Conservation (phyloP, 495 filamentous ascomycete genomes). For the Baudoinia panamericana region DNA sequence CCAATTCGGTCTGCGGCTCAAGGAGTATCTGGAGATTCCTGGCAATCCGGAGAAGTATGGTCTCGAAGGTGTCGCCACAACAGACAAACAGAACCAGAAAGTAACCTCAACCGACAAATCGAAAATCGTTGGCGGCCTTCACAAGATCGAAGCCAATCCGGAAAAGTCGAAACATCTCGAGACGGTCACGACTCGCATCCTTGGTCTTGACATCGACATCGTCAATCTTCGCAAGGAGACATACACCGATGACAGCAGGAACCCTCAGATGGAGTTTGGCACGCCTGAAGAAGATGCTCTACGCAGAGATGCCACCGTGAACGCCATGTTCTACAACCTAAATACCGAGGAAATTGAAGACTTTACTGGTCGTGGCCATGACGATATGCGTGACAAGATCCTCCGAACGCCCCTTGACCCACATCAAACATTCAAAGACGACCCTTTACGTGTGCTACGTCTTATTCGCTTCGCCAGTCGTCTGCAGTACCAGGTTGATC, state of each 20-base stretch:
- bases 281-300: slow-evolving; percentile 81
- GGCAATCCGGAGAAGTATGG: slow-evolving; percentile 32
- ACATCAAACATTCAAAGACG: slow-evolving; percentile 85
- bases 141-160: slow-evolving; percentile 57
- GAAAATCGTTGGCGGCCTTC: slow-evolving; percentile 26
- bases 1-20: slow-evolving; percentile 56
- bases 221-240: slow-evolving; percentile 90
- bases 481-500: slow-evolving; percentile 63
- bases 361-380: slow-evolving; percentile 58
- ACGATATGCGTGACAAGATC: slow-evolving; percentile 56
- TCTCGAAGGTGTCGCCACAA: slow-evolving; percentile 20
- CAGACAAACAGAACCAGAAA: slow-evolving; percentile 18
- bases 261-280: slow-evolving; percentile 87
- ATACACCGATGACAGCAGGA: slow-evolving; percentile 72
- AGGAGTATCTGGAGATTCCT: slow-evolving; percentile 39
- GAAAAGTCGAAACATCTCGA: slow-evolving; percentile 97
- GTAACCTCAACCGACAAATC: slow-evolving; percentile 19
- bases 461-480: slow-evolving; percentile 82
- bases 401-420: slow-evolving; percentile 84
- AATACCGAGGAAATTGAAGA: slow-evolving; percentile 67
- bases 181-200: slow-evolving; percentile 73
- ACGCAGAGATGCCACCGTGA: slow-evolving; percentile 84
- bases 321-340: slow-evolving; percentile 93
- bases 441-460: slow-evolving; percentile 80
- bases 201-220: slow-evolving; percentile 82